Conservation (phyloP, 192 early-diverging fungal genomes). For the Backusella psychrophila region DNA sequence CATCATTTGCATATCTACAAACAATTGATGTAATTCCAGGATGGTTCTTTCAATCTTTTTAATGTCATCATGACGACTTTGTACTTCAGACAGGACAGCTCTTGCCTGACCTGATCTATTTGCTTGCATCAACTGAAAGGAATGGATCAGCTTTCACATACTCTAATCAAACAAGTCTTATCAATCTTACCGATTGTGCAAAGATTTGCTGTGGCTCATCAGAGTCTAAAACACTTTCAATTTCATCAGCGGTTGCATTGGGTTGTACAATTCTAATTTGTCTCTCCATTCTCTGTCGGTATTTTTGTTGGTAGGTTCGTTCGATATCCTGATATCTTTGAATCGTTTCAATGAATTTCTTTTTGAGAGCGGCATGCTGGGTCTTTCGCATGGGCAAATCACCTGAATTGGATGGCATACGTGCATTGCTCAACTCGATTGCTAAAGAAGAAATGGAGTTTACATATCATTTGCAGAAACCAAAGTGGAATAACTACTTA, state of each 20-base stretch:
- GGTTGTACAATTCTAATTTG: constrained; percentile 88
- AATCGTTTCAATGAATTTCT: constrained; percentile 64
- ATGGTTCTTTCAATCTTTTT: constrained; percentile 87
- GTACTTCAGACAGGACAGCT: constrained; percentile 77
- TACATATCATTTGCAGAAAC: background rate
- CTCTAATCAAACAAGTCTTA: background rate
- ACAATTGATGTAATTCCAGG: constrained; percentile 84
- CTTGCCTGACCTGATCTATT: constrained; percentile 81
- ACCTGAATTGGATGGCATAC: constrained; percentile 26
- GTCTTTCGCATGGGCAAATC: constrained; percentile 40
- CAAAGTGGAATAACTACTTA: background rate
- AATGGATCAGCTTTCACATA: background rate
- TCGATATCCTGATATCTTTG: constrained; percentile 79
- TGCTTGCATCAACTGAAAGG: constrained; percentile 61
- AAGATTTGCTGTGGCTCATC: constrained; percentile 75
- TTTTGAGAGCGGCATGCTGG: constrained; percentile 49
- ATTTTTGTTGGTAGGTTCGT: constrained; percentile 79
- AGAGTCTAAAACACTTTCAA: constrained; percentile 69
- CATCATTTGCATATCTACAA: constrained; percentile 85
- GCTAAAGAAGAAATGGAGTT: constrained; percentile 3
- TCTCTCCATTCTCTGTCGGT: constrained; percentile 77
- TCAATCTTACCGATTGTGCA: constrained; percentile 68
- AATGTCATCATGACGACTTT: constrained; percentile 82
- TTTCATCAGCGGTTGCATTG: constrained; percentile 70
- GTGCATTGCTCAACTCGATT: constrained; percentile 35